Evolutionary conservation across 192 early-diverging fungal genomes (phyloP), one percentile per base, ranked within the genome.

Genomic region (Geranomyces variabilis): DNA sequence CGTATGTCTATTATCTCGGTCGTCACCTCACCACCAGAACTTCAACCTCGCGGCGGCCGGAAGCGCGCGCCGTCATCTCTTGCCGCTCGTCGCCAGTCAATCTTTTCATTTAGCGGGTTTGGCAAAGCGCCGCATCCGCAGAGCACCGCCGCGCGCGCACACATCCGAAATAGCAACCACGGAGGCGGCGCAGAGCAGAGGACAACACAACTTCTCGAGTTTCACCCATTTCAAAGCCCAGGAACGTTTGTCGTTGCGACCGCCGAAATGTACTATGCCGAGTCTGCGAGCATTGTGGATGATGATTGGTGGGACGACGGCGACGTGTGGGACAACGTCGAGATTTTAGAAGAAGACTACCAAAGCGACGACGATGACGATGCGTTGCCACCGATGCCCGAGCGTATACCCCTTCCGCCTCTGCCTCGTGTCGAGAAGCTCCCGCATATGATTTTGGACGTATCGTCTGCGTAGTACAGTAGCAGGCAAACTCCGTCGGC

Each of bases 121-220:
- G 51, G 51, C 51, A 53, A 53, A 15, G 51, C 51, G 51, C 51
- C 51, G 51, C 51, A 53, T 53, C n/a, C 51, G 17, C 51, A 53
- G 2, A 53, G 51, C 51, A 53, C 19, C 6, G 51, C 51, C 7
- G 51, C 24, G n/a, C 24, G 24, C 19, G 19, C 51, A n/a, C 51
- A 53, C 17, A n/a, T 53, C 51, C 36, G 36, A 41, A 41, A 53
- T 26, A 53, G 7, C 51, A 53, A 17, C 51, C 4, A 4, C 17
- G 24, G 24, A 6, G 24, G 24, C 17, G 24, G n/a, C 17, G 51
- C 4, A 8, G 51, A 53, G 19, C 51, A 53, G 15, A n/a, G 3
- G 24, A 26, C 19, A 53, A n/a, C 51, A 15, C 19, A 24, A 7
- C 51, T 53, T 3, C 51, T 53, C 51, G 51, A 41, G 36, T 41